Evolutionary conservation across 1,139 yeast genomes (phyloP).

Genomic region (Blastobotrys aristatus): DNA sequence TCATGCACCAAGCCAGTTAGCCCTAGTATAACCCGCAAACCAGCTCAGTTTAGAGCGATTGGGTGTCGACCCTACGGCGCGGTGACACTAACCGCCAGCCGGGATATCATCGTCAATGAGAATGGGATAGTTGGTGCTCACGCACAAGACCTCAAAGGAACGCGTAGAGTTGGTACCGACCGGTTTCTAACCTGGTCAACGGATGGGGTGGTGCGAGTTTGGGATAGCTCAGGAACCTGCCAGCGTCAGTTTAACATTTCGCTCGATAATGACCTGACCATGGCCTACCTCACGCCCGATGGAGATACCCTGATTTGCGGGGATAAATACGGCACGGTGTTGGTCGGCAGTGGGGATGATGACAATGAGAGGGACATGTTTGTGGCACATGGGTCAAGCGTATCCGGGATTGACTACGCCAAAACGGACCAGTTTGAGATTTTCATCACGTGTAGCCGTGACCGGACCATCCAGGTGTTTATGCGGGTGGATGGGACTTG

Average conservation of each 20-base stretch:
- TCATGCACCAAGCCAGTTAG: background rate
- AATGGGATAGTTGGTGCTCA: slow-evolving; percentile 11
- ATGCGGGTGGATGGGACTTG: slow-evolving; percentile 32
- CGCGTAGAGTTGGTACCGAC: slow-evolving; percentile 15
- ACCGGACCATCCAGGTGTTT: slow-evolving; percentile 57
- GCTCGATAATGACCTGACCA: slow-evolving; percentile 14
- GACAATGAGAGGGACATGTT: slow-evolving; percentile 10
- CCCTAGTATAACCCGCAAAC: background rate
- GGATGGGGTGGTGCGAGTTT: slow-evolving; percentile 24
- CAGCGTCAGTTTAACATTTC: slow-evolving; percentile 8
- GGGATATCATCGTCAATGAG: slow-evolving; percentile 1
- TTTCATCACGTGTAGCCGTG: slow-evolving; percentile 44
- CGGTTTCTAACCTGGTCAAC: slow-evolving; percentile 29
- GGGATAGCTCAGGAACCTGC: slow-evolving; percentile 23
- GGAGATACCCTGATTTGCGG: slow-evolving; percentile 20
- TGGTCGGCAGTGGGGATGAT: slow-evolving; percentile 3
- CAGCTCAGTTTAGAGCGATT: slow-evolving; percentile 4
- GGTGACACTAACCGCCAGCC: slow-evolving; percentile 5
- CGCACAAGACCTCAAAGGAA: slow-evolving; percentile 20
- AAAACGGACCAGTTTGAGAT: slow-evolving; percentile 9
- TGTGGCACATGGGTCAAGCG: slow-evolving; percentile 29
- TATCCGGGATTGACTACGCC: slow-evolving; percentile 25
- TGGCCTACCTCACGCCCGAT: slow-evolving; percentile 14
- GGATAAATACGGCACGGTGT: slow-evolving; percentile 22
- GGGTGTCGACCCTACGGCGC: slow-evolving; percentile 1